phyloP scores from a whole-genome alignment of 192 early-diverging fungal genomes.

The Coemansia sp. region DNA sequence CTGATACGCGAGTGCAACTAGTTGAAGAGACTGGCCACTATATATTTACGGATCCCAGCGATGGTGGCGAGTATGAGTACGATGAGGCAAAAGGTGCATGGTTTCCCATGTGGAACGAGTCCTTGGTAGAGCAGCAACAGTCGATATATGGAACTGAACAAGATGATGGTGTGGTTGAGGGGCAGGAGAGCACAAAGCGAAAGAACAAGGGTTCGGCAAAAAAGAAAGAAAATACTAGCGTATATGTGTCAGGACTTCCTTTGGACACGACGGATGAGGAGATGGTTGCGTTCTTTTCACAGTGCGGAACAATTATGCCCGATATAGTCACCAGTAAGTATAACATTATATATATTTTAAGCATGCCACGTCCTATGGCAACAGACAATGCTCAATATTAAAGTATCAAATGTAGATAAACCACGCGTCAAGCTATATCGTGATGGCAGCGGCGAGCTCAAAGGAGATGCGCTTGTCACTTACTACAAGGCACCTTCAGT shows the following conservation, averaged over 20 bases:
- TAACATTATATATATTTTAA: not conserved
- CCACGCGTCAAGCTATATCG: constrained; percentile 91
- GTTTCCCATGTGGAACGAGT: constrained; percentile 77
- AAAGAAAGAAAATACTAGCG: constrained; percentile 68
- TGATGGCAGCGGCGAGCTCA: constrained; percentile 64
- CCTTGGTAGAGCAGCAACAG: constrained; percentile 47
- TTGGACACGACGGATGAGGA: constrained; percentile 78
- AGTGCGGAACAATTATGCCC: constrained; percentile 51
- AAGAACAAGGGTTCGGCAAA: constrained; percentile 50
- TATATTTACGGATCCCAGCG: constrained; percentile 69
- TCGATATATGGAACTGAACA: constrained; percentile 39
- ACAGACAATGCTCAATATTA: not conserved
- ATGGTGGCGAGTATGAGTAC: constrained; percentile 82
- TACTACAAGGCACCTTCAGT: constrained; percentile 93
- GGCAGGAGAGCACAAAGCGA: constrained; percentile 44
- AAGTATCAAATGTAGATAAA: constrained; percentile 55
- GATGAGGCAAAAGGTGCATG: constrained; percentile 77
- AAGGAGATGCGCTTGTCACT: constrained; percentile 91
- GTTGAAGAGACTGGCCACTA: constrained; percentile 75
- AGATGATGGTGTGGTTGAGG: not conserved
- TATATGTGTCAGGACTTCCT: constrained; percentile 88
- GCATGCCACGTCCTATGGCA: not conserved
- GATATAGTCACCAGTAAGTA: constrained; percentile 42
- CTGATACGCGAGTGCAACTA: constrained; percentile 61
- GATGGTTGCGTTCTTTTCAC: constrained; percentile 57